Conservation (phyloP, 202 grass and related monocot species). For the Zoysia matrella region DNA sequence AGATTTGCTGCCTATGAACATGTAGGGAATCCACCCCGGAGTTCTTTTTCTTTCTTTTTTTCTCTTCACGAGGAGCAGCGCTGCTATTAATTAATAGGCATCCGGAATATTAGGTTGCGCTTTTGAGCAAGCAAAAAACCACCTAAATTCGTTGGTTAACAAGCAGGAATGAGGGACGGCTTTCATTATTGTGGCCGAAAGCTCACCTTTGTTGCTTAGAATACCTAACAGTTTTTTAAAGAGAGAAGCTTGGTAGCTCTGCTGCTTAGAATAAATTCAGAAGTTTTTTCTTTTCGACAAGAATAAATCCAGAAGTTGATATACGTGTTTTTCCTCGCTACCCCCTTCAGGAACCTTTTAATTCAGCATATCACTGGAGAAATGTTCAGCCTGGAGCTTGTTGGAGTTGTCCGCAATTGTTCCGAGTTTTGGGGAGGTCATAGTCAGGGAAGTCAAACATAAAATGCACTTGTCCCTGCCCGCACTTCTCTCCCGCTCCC, state of each 20-base stretch:
- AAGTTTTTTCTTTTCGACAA: neutral
- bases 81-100: neutral
- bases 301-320: neutral
- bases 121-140: neutral
- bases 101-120: neutral
- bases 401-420: neutral
- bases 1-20: neutral
- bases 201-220: neutral
- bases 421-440: neutral
- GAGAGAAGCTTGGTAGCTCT: neutral
- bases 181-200: conserved; percentile 10
- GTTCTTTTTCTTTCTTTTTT: neutral
- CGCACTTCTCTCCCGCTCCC: neutral
- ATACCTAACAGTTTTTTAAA: neutral
- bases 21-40: neutral
- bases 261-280: neutral
- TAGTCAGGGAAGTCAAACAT: neutral
- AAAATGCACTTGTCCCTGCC: neutral
- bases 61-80: neutral
- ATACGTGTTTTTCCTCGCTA: neutral
- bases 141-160: neutral
- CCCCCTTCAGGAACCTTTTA: neutral
- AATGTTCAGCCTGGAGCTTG: neutral
- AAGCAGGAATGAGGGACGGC: neutral
- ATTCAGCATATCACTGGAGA: neutral